Evolutionary conservation across 371 early-diverging fungal species (phyloP).

Genomic region (Mortierella sp.): DNA sequence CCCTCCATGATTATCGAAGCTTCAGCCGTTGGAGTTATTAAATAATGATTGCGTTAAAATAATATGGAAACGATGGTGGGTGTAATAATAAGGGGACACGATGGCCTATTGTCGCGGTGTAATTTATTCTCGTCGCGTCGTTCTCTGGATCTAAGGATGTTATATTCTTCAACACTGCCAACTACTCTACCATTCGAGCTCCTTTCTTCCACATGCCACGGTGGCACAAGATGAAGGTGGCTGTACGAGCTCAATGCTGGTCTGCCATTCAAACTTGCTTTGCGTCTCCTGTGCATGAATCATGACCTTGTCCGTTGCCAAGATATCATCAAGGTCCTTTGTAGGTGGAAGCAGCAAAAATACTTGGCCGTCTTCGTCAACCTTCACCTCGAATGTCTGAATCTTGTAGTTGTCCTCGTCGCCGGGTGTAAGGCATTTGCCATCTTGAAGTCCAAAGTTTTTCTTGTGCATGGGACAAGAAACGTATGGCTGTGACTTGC

Average conservation of each 20-base stretch:
- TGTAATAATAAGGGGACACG: not conserved
- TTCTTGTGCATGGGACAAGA: constrained; percentile 82
- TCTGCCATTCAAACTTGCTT: constrained; percentile 33
- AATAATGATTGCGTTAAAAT: not conserved
- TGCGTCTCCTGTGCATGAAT: constrained; percentile 50
- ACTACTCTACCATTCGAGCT: constrained; percentile 39
- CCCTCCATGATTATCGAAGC: not conserved
- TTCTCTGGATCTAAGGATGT: not conserved
- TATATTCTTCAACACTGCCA: not conserved
- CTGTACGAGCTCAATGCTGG: constrained; percentile 31
- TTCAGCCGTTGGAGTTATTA: not conserved
- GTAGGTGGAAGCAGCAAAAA: constrained; percentile 64
- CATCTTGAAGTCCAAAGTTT: constrained; percentile 70
- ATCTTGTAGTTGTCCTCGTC: constrained; percentile 63
- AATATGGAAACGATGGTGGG: not conserved
- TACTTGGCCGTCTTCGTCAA: constrained; percentile 61
- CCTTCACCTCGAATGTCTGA: constrained; percentile 68
- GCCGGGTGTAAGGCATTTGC: constrained; percentile 62
- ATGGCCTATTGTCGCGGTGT: not conserved
- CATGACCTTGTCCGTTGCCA: constrained; percentile 67
- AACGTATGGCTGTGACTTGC: constrained; percentile 62
- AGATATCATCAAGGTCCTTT: constrained; percentile 60
- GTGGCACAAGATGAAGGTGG: constrained; percentile 31
- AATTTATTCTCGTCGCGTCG: not conserved
- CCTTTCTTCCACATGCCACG: constrained; percentile 32